Evolutionary conservation across 192 early-diverging fungal species (phyloP).

Genomic region (Gonapodya sp.): DNA sequence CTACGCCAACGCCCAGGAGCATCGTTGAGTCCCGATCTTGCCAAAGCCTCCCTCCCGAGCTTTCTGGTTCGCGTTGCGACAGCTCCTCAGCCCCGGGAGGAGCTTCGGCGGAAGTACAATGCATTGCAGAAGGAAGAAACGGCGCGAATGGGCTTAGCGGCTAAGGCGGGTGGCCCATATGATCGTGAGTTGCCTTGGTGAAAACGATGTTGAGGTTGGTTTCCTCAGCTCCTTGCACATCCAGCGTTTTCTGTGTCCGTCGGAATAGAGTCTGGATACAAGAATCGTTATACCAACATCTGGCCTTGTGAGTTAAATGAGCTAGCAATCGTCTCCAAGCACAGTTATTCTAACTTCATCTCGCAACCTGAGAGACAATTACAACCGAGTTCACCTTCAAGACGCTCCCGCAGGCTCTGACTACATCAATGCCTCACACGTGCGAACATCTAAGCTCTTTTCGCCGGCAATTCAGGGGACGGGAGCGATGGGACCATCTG

Average conservation of each 20-base stretch:
- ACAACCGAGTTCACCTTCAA: conserved; percentile 19
- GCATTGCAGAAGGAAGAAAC: background rate
- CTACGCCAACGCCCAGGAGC: background rate
- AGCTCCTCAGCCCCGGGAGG: background rate
- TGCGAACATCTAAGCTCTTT: conserved; percentile 14
- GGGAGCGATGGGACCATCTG: background rate
- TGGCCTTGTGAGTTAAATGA: background rate
- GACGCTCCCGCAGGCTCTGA: conserved; percentile 7
- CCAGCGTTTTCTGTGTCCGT: background rate
- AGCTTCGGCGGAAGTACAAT: background rate
- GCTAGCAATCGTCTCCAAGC: background rate
- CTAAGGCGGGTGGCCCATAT: background rate
- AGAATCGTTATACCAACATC: conserved; percentile 9
- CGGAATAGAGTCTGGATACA: background rate
- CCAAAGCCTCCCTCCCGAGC: background rate
- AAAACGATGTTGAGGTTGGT: background rate
- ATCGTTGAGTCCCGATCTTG: background rate
- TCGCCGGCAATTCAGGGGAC: conserved; percentile 13
- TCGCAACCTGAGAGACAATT: conserved; percentile 17
- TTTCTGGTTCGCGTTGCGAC: background rate
- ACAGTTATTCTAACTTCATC: conserved; percentile 15
- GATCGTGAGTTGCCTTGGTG: background rate
- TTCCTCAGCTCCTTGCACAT: background rate
- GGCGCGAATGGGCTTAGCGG: background rate
- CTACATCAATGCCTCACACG: conserved; percentile 32